phyloP scores from a whole-genome alignment of 1,284 basidiomycete species.

The Apiotrichum mycotoxinovorans region DNA sequence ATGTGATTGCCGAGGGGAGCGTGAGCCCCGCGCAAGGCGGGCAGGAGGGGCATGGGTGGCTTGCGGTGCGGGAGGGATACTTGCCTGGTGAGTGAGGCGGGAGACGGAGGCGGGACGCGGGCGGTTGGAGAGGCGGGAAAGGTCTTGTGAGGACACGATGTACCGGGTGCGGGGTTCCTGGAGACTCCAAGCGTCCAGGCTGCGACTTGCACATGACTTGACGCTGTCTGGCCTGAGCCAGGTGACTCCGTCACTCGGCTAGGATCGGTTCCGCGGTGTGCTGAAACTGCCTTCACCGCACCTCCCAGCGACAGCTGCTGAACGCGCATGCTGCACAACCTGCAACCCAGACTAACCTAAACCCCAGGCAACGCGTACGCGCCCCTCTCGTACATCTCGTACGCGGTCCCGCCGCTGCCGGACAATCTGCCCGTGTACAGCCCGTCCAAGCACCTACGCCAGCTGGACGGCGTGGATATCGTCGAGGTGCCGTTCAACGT shows the following conservation, averaged over 20 bases:
- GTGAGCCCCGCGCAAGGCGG: slow-evolving; percentile 15
- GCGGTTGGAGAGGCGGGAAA: too few relatives aligned
- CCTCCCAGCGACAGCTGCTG: too few relatives aligned
- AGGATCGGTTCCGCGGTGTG: too few relatives aligned
- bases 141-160: too few relatives aligned
- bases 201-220: too few relatives aligned
- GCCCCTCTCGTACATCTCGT: slow-evolving; percentile 46
- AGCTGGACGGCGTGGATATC: slow-evolving; percentile 65
- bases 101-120: too few relatives aligned
- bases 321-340: too few relatives aligned
- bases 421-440: slow-evolving; percentile 33
- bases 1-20: slow-evolving; percentile 34
- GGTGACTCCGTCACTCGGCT: too few relatives aligned
- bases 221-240: too few relatives aligned
- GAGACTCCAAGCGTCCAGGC: too few relatives aligned
- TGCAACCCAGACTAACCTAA: not conserved
- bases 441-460: slow-evolving; percentile 49
- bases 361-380: slow-evolving; percentile 45
- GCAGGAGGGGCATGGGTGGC: slow-evolving; percentile 19
- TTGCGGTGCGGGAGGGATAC: slow-evolving; percentile 36
- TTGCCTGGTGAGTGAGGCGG: slow-evolving; percentile 31
- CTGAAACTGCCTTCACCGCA: too few relatives aligned
- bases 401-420: slow-evolving; percentile 35
- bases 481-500: slow-evolving; percentile 56
- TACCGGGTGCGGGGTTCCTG: too few relatives aligned